A percentile compares a stretch with the other conserved stretches of the same genome.
Evolutionary conservation across 148 eudicot species (phyloP).

Genomic region (Diospyros kaki): DNA sequence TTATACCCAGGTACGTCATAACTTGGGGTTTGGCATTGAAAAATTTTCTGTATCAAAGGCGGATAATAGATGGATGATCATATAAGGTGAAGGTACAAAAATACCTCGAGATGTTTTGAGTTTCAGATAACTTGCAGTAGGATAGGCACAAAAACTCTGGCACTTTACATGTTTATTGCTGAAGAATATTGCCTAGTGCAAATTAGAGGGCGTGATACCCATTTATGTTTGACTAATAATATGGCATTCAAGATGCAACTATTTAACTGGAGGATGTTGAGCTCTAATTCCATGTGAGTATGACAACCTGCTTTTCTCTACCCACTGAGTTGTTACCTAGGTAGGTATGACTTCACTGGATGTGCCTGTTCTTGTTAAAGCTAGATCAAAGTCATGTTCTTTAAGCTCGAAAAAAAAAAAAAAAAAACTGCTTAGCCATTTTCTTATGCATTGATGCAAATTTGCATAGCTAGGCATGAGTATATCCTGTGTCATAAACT

Average conservation of each 20-base stretch:
- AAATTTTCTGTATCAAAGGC: not conserved
- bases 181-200: not conserved
- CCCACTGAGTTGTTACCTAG: not conserved
- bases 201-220: not conserved
- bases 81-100: not conserved
- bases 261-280: not conserved
- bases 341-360: no score
- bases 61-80: not conserved
- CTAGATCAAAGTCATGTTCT: no score
- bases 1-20: slow-evolving; percentile 33
- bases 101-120: not conserved
- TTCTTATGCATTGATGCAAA: not conserved
- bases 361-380: no score
- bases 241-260: not conserved
- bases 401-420: no score
- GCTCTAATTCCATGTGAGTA: not conserved
- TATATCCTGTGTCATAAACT: not conserved
- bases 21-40: not conserved
- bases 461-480: not conserved
- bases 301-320: not conserved
- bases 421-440: not conserved
- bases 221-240: not conserved
- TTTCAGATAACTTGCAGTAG: not conserved
- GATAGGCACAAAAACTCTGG: not conserved
- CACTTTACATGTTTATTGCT: not conserved